phyloP scores from a whole-genome alignment of 2,329 filamentous ascomycete species.

The Ceratocystis albifundus region DNA sequence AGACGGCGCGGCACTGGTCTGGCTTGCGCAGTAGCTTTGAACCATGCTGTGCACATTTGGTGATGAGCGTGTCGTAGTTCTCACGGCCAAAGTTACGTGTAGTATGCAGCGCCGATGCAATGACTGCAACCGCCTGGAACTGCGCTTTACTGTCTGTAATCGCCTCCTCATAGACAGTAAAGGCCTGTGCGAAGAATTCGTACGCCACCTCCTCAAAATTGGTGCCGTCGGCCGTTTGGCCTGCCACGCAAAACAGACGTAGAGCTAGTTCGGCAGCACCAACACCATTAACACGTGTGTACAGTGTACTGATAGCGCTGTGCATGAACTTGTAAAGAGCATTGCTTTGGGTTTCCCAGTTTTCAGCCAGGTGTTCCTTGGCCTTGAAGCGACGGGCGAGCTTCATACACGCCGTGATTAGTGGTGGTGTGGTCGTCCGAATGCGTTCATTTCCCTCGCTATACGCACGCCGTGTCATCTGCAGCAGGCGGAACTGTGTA shows the following conservation, averaged over 20 bases:
- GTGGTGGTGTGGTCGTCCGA: slow-evolving; percentile 84
- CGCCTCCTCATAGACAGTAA: slow-evolving; percentile 94
- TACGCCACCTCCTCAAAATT: slow-evolving; percentile 94
- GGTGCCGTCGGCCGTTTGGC: slow-evolving; percentile 82
- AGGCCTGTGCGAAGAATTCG: slow-evolving; percentile 96
- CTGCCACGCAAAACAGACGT: slow-evolving; percentile 80
- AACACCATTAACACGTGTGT: slow-evolving; percentile 65
- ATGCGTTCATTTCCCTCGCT: slow-evolving; percentile 88
- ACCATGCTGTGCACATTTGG: slow-evolving; percentile 90
- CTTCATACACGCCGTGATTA: slow-evolving; percentile 83
- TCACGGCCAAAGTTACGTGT: slow-evolving; percentile 87
- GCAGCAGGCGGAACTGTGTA: slow-evolving; percentile 85
- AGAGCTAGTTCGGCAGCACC: slow-evolving; percentile 79
- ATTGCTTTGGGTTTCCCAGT: slow-evolving; percentile 54
- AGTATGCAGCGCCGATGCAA: slow-evolving; percentile 78
- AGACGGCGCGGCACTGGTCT: slow-evolving; percentile 93
- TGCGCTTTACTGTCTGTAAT: slow-evolving; percentile 93
- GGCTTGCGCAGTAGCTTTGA: slow-evolving; percentile 96
- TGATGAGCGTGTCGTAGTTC: slow-evolving; percentile 97
- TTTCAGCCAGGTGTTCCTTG: slow-evolving; percentile 68
- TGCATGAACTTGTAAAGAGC: slow-evolving; percentile 94
- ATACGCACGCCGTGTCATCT: slow-evolving; percentile 77
- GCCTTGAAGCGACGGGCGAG: slow-evolving; percentile 79
- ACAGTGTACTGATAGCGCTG: slow-evolving; percentile 72
- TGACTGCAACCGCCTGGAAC: slow-evolving; percentile 93